Conservation (phyloP, 768 basidiomycete species). For the Collybiopsis luxurians region DNA sequence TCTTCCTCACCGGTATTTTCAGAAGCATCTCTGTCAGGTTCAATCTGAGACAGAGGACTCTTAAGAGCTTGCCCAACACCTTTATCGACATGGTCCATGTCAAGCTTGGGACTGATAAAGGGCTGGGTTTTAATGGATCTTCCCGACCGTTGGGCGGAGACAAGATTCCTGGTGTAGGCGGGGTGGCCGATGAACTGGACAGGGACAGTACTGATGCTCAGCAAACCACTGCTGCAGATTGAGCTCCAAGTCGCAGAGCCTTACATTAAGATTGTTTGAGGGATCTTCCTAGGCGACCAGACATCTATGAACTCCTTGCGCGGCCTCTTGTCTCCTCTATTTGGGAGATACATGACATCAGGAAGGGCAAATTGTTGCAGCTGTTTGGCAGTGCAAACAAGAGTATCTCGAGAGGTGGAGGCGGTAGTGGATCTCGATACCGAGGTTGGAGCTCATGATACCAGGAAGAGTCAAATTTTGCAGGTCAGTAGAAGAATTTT, state of each 20-base stretch:
- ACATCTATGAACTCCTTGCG: constrained; percentile 85
- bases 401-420: constrained; percentile 87
- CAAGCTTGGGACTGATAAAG: constrained; percentile 61
- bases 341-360: constrained; percentile 98
- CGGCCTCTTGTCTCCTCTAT: constrained; percentile 91
- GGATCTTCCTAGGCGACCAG: constrained; percentile 70
- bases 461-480: constrained; percentile 93
- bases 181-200: constrained; percentile 54
- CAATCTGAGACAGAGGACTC: constrained; percentile 85
- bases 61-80: constrained; percentile 97
- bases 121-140: constrained; percentile 74
- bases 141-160: constrained; percentile 73
- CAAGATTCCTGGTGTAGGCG: constrained; percentile 65
- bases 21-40: constrained; percentile 93
- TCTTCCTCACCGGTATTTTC: constrained; percentile 91
- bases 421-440: constrained; percentile 94
- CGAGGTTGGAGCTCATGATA: constrained; percentile 98
- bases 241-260: constrained; percentile 47
- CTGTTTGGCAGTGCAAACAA: constrained; percentile 99
- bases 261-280: constrained; percentile 79
- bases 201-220: constrained; percentile 21
- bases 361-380: constrained; percentile 95
- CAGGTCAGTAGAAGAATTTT: constrained; percentile 52
- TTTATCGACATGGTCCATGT: constrained; percentile 95
- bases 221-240: constrained; percentile 54